Base-by-base conservation (phyloP, 805 yeast species). In the Alloascoidea hylecoeti region DNA sequence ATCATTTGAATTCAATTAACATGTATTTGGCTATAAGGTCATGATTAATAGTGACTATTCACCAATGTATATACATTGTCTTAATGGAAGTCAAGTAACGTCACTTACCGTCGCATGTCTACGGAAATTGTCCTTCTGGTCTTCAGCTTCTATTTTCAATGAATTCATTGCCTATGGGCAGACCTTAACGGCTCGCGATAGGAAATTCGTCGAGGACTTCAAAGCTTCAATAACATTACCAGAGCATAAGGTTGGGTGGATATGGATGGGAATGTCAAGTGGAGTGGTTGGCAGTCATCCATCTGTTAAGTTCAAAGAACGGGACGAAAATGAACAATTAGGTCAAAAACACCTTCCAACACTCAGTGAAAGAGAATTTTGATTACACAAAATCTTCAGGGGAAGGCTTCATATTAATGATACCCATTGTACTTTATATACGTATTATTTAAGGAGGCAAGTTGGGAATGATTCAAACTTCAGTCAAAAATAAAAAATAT, bases 21-120 rank as follows among this genome's bases (percentile, higher is more conserved):
- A 15, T 3, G 9, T 27, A 9, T 4, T 3, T 16, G 45, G 15
- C 12, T 16, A 33, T 5, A 18, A 71, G 42, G 58, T 72, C 32
- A 60, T 86, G 42, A 61, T 79, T 12, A 74, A 79, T 49, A 60
- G 64, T 16, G 66, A 68, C 15, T 60, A 66, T 44, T 70, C 77
- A 6, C 95, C 96, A 0, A 61, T 80, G 2, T 88, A 81, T 52
- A 54, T 89, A 3, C 96, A 89, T 56, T 89, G 97, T 55, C 60
- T 77, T 17, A 88, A 85, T 51, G 97, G 96, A 0, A 86, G 94
- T 5, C 86, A 84, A 45, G 79, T 83, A 2, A 83, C 95, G 0
- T 73, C 89, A 16, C 61, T 92, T 35, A 74, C 84, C 1, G 70
- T 89, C 16, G 97, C 96, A 3, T 86, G 96, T 52, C 58, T 86